Percentiles rank a stretch among this genome's conserved stretches.
Evolutionary conservation across 2,329 filamentous ascomycete genomes (phyloP).

Genomic region (Coniochaeta sp.): DNA sequence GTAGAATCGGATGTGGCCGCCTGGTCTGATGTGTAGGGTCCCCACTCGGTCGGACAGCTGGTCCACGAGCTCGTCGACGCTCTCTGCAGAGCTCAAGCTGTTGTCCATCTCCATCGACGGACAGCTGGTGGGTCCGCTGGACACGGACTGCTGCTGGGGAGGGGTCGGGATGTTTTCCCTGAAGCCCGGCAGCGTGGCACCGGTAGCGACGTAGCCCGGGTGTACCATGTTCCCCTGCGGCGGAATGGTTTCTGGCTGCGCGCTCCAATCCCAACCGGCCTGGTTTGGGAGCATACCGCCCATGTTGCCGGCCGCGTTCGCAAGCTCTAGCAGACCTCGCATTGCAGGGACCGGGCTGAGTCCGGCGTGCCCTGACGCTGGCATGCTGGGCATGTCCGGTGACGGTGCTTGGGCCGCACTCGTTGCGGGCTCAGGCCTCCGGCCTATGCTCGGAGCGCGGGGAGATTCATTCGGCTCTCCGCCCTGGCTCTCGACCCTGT

Average conservation of each 20-base stretch:
- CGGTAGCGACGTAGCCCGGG: not conserved
- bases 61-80: constrained; percentile 28
- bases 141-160: not conserved
- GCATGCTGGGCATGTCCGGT: not conserved
- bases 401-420: not conserved
- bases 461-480: no score
- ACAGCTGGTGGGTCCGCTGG: not conserved
- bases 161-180: not conserved
- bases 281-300: not conserved
- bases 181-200: no score
- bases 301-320: not conserved
- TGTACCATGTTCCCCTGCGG: not conserved
- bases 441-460: not conserved
- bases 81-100: constrained; percentile 9
- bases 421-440: not conserved
- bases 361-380: not conserved
- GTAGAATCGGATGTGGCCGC: constrained; percentile 34
- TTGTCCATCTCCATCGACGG: not conserved
- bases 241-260: not conserved
- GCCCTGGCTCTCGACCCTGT: not conserved
- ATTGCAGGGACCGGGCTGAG: not conserved
- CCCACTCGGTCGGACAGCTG: constrained; percentile 34
- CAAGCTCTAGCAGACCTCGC: not conserved
- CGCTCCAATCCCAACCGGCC: not conserved
- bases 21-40: constrained; percentile 31